Base-by-base conservation (phyloP, 108 stramenopile species). In the Cyclotella sp. region DNA sequence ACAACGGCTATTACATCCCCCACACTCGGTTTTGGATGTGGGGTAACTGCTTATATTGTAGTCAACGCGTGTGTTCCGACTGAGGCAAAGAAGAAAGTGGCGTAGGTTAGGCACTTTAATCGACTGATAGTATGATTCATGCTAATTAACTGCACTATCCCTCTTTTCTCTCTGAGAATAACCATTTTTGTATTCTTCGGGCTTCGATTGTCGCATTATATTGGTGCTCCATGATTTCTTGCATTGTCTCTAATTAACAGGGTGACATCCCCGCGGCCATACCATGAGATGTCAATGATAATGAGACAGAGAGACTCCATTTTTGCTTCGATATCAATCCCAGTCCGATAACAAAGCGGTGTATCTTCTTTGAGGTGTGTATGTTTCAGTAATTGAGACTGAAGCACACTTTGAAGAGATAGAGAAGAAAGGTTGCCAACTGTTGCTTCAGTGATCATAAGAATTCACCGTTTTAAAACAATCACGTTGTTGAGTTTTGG, bases 201-300 rank as follows among this genome's bases (percentile, higher is more conserved):
- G 91, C 91, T 55, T 88, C 71, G 15, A 64, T 59, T 3, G 90
- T 85, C 16, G 91, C 81, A 29, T 47, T 47, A 12, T 89, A 59
- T 68, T 92, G 91, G 16, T 80, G 79, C 39, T 69, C 53, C 40
- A 92, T 76, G 21, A 92, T 86, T 19, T 52, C 43, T 64, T 88
- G 69, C 27, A 92, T 72, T 40, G 85, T 81, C 70, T 92, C 91
- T 28, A 92, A 52, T 58, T 92, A 89, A 54, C 88, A 84, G 0
- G 91, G 91, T 41, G 91, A 92, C 54, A 92, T 67, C 57, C 88
- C 75, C 73, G 90, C 68, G 13, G 91, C 89, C 89, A 92, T 90
- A 12, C 81, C 83, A 72, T 92, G 89, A 16, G 88, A 64, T 26
- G 85, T 86, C 15, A 88, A 79, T 43, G 90, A 57, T 39, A 92